Base-by-base conservation (phyloP, 2,329 filamentous ascomycete species). In the Neonectria punicea region DNA sequence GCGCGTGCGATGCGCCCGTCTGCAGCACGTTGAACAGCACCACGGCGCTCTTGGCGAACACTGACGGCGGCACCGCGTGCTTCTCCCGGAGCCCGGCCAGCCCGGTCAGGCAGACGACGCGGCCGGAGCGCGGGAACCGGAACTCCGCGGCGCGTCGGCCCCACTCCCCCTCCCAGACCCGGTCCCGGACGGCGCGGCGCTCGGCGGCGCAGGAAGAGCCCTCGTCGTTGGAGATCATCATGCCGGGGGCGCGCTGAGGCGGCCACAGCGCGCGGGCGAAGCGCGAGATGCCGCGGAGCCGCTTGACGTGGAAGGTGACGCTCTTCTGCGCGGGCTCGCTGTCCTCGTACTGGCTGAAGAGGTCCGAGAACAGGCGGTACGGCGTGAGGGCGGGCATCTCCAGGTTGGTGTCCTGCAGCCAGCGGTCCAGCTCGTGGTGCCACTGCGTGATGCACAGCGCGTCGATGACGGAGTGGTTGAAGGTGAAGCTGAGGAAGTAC, bases 381-480 rank as follows among this genome's bases (percentile, higher is more conserved):
- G 76, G 72, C 1, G 76, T 77, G 13, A 73, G 53, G 5, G 59
- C 51, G 2, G 75, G 70, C 2, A 73, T 59, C 0, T 64, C n/a
- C 1, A 63, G 28, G 5, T 70, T 58, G 4, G 58, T 22, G 41
- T 75, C 62, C 34, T 66, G 56, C 6, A 81, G 73, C 36, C 76
- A 70, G 4, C 67, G 72, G 57, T 78, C 75, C 2, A 81, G 70
- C 49, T 80, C 76, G 43, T 74, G 72, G 36, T 78, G 73, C 72
- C 74, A 78, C 4, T 76, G 70, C 13, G 76, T 67, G 8, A 80
- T 66, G 1, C 74, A 77, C 49, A 80, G 47, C 14, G 76, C 79
- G 63, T 81, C 79, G 28, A 79, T 72, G 41, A 77, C 67, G 46
- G 77, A 78, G 64, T 81, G 79, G 58, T 75, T 80, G 54, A 77